A percentile compares a stretch with the other conserved stretches of the same genome.
phyloP scores from a whole-genome alignment of 2,329 filamentous ascomycete species.

The Claviceps sorghi region DNA sequence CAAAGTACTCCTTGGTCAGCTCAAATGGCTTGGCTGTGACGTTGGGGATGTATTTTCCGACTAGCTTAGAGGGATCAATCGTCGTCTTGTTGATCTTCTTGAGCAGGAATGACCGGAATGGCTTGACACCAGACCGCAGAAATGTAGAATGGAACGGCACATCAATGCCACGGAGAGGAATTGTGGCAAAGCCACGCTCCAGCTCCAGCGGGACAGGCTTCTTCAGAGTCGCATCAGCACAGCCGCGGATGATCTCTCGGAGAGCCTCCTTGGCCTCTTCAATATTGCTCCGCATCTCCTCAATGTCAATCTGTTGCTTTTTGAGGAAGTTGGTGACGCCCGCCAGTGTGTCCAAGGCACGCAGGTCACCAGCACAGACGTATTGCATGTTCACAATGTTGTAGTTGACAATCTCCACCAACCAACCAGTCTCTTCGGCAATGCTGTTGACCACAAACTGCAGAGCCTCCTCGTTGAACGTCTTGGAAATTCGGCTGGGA shows the following conservation, averaged over 20 bases:
- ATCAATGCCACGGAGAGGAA: constrained; percentile 91
- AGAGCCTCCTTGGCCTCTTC: constrained; percentile 87
- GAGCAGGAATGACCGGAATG: constrained; percentile 92
- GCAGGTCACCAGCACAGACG: constrained; percentile 55
- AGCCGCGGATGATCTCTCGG: constrained; percentile 78
- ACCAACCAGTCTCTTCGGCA: constrained; percentile 82
- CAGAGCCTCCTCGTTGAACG: constrained; percentile 93
- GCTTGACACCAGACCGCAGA: constrained; percentile 93
- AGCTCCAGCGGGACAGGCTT: constrained; percentile 84
- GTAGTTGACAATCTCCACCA: constrained; percentile 98
- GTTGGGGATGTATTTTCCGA: constrained; percentile 98
- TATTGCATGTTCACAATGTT: constrained; percentile 67
- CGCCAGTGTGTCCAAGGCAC: constrained; percentile 55
- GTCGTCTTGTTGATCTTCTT: constrained; percentile 99
- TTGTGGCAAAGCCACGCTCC: constrained; percentile 90
- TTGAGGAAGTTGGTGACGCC: constrained; percentile 92
- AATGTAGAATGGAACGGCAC: constrained; percentile 99
- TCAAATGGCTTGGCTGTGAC: constrained; percentile 93
- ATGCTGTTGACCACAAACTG: constrained; percentile 97
- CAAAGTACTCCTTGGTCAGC: constrained; percentile 96
- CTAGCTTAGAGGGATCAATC: constrained; percentile 89
- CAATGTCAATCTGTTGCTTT: constrained; percentile 92
- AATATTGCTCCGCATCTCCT: constrained; percentile 74
- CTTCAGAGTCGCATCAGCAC: constrained; percentile 69
- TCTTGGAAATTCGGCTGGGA: constrained; percentile 94